Evolutionary conservation across 257 asterid species (phyloP).

Genomic region (Lavandula angustifolia): DNA sequence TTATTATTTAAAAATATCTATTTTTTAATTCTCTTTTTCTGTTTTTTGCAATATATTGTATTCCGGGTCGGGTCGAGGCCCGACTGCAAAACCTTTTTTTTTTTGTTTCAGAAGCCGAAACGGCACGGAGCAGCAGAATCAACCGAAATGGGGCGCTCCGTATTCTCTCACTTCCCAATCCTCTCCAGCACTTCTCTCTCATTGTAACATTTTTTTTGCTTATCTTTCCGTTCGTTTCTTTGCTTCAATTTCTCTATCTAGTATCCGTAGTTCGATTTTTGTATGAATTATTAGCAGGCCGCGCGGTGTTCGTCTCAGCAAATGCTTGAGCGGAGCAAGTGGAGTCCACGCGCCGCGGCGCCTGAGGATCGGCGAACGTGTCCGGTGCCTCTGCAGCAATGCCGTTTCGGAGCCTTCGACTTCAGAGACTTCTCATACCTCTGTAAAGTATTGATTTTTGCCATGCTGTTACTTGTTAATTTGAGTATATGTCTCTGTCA

Average conservation of each 20-base stretch:
- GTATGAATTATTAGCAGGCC: slow-evolving; percentile 38
- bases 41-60: too few relatives aligned
- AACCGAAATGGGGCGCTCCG: slow-evolving; percentile 61
- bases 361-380: slow-evolving; percentile 30
- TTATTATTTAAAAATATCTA: too few relatives aligned
- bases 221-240: neutral
- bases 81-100: neutral
- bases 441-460: slow-evolving; percentile 48
- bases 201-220: slow-evolving; percentile 32
- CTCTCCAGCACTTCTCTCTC: slow-evolving; percentile 58
- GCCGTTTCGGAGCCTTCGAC: slow-evolving; percentile 55
- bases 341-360: slow-evolving; percentile 34
- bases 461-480: neutral
- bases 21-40: too few relatives aligned
- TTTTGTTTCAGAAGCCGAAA: slow-evolving; percentile 5
- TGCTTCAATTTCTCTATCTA: slow-evolving; percentile 18
- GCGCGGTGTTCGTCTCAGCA: slow-evolving; percentile 36
- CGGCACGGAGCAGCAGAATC: slow-evolving; percentile 8
- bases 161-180: slow-evolving; percentile 60
- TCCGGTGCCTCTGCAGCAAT: slow-evolving; percentile 60
- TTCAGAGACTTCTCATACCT: slow-evolving; percentile 50
- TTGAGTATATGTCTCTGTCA: slow-evolving; percentile 1
- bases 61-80: neutral
- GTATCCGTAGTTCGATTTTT: neutral
- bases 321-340: slow-evolving; percentile 41